Percentiles rank a stretch among this genome's conserved stretches.
phyloP scores from a whole-genome alignment of 2,329 filamentous ascomycete species.

The Cordyceps pruinosa region DNA sequence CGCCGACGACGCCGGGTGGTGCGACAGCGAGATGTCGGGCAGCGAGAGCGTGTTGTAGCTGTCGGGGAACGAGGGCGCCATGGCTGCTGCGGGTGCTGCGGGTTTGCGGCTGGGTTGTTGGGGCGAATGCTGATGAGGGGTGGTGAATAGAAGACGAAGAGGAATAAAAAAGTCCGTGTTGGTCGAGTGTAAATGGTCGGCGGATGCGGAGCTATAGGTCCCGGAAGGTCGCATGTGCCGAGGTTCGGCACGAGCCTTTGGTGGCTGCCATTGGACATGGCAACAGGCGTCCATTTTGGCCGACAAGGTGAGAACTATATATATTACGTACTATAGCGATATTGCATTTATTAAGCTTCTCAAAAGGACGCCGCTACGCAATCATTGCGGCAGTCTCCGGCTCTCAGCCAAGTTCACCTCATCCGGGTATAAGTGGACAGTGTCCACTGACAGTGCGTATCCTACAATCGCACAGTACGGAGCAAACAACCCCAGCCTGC shows the following conservation, averaged over 20 bases:
- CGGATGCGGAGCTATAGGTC: neutral
- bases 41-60: slow-evolving; percentile 37
- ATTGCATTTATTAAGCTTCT: neutral
- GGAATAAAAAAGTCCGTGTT: neutral
- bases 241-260: neutral
- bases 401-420: neutral
- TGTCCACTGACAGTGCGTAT: neutral
- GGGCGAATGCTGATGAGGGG: neutral
- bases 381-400: neutral
- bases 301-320: neutral
- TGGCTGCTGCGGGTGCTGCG: slow-evolving; percentile 7
- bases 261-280: neutral
- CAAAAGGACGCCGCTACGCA: neutral
- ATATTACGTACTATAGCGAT: neutral
- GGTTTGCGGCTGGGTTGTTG: neutral
- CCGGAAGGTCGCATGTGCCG: neutral
- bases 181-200: neutral
- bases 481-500: neutral
- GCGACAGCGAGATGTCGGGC: slow-evolving; percentile 39
- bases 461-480: neutral
- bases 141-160: neutral
- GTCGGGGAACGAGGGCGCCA: slow-evolving; percentile 22
- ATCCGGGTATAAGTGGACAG: slow-evolving; percentile 7
- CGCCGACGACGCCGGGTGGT: slow-evolving; percentile 43
- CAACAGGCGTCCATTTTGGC: neutral